Conservation (phyloP, 768 basidiomycete species). For the Wakefieldia striispora region DNA sequence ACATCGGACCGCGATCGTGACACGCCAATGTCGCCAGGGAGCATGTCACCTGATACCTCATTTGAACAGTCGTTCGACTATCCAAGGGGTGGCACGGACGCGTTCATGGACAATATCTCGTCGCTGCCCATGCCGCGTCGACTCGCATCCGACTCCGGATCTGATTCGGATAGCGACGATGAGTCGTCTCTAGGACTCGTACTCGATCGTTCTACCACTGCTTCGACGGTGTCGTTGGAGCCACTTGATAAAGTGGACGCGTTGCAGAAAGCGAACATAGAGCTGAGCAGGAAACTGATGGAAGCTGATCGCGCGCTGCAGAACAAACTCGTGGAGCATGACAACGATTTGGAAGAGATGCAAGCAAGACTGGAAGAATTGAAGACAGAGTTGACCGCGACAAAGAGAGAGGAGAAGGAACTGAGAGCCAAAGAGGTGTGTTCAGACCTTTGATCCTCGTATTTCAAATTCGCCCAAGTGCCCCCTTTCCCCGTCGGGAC, state of each 20-base stretch:
- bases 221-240: conserved; percentile 70
- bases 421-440: conserved; percentile 79
- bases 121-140: conserved; percentile 58
- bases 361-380: conserved; percentile 76
- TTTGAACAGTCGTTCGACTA: conserved; percentile 39
- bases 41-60: conserved; percentile 36
- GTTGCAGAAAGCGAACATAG: conserved; percentile 68
- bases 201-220: conserved; percentile 54
- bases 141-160: conserved; percentile 40
- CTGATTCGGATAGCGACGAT: conserved; percentile 51
- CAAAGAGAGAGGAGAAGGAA: conserved; percentile 93
- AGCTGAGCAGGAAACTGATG: conserved; percentile 69
- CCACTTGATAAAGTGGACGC: conserved; percentile 71
- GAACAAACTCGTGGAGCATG: conserved; percentile 70
- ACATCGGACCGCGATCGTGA: conserved; percentile 39
- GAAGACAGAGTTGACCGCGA: conserved; percentile 68
- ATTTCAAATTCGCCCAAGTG: not conserved
- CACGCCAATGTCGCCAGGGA: conserved; percentile 23
- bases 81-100: conserved; percentile 33
- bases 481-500: not conserved
- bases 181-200: conserved; percentile 54
- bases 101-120: conserved; percentile 47
- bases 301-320: conserved; percentile 73
- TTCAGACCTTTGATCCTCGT: conserved; percentile 11
- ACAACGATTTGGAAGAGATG: conserved; percentile 79